Evolutionary conservation across 345 rosid genomes (phyloP), one percentile per base, ranked within the genome.

Genomic region (Luvunga scandens): DNA sequence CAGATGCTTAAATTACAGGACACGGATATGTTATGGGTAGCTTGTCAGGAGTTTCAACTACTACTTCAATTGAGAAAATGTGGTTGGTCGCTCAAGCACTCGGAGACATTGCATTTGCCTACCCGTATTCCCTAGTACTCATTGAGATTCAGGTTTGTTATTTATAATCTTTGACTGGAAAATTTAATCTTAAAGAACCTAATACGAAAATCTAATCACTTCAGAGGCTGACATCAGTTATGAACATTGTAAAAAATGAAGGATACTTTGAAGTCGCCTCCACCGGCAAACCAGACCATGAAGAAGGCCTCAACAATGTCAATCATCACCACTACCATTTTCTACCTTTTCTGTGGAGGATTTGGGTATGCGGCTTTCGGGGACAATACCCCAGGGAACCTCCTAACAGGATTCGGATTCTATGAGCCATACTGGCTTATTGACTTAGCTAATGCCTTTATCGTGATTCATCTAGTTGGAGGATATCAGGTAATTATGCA

Each of bases 321-420:
- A 0, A 45, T 88, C 36, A 0, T 18, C 7, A 4, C 75, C 6
- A 86, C 88, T 2, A 88, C 91, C 13, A 22, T 63, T 55, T 85
- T 88, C 82, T 86, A 85, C 83, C 75, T 86, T 6, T 69, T 73
- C n/a, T 86, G 88, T 53, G 84, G 87, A 60, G 80, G 87, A 31
- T 84, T 88, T 31, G 89, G 89, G 22, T 86, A 88, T 70, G 91
- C 87, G 24, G 92, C 92, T 0, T 89, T 89, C 1, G 90, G 92
- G 33, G 80, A 84, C 8, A 65, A 81, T 38, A 86, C 90, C 1
- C 90, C 90, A 1, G 90, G 92, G 45, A 89, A 89, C 78, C 83
- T 89, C 62, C 69, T 89, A 69, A 87, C 90, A 16, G 90, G 89
- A 0, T 87, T 89, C 13, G 90, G 89, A 33, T 87, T 86, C 85